Evolutionary conservation across 2,329 filamentous ascomycete genomes (phyloP), one percentile per base, ranked within the genome.

Genomic region (Penicillium griseofulvum): DNA sequence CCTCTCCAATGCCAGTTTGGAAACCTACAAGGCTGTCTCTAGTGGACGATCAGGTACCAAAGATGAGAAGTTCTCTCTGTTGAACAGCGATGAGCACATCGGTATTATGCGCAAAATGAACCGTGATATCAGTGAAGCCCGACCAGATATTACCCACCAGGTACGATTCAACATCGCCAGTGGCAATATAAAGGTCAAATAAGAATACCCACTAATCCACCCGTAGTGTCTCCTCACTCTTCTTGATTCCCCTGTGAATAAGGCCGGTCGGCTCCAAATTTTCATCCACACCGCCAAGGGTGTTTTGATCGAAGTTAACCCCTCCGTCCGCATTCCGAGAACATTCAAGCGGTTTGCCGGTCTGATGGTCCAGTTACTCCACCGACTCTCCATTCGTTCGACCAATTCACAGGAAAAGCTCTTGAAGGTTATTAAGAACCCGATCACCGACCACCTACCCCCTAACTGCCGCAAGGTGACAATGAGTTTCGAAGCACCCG

Each of bases 51-150:
- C 84, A 71, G 77, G 87, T 77, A 76, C 85, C 73, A 80, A 70
- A 49, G 92, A 97, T 68, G 93, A 97, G 73, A 97, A 97, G 76
- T 99, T 96, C 77, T 96, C 93, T 58, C 81, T 99, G 49, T 86
- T 99, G 69, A 99, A 99, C 81, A 97, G 92, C 76, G 94, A 99
- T 71, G 94, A 99, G 77, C 94, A 99, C 74, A 99, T 99, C 65
- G 94, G 94, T 60, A 89, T 97, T 63, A 96, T 99, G 91, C 88
- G 94, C 70, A 99, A 97, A 81, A 97, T 97, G 93, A 96, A 96
- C 74, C 85, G 94, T 66, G 94, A 99, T 73, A 97, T 99, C 64
- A 97, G 92, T 74, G 94, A 99, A 76, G 94, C 94, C 57, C 87
- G 94, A 65, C 94, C 94, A 42, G 94, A 99, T 76, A 99, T 99